A percentile compares a stretch with the other conserved stretches of the same genome.
Evolutionary conservation across 768 basidiomycete species (phyloP).

Genomic region (Termitomyces sp.): DNA sequence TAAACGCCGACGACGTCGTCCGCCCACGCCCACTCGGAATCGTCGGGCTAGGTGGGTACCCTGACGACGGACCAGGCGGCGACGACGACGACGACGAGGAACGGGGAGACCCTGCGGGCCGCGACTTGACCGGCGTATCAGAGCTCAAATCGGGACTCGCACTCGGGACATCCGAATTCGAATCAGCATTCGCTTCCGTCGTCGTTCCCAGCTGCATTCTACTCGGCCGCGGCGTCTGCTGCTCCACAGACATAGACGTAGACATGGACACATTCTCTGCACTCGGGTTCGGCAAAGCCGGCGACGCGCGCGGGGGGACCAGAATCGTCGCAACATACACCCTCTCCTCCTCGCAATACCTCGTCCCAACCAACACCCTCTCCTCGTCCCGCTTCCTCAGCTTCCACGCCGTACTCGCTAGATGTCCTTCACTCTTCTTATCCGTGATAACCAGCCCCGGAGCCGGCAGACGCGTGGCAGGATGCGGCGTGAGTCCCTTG

Average conservation of each 20-base stretch:
- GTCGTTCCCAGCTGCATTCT: slow-evolving; percentile 22
- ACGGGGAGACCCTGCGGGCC: not conserved
- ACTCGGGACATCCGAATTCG: not conserved
- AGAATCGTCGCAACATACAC: slow-evolving; percentile 48
- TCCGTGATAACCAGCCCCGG: slow-evolving; percentile 54
- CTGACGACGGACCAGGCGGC: slow-evolving; percentile 17
- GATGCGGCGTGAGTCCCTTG: slow-evolving; percentile 58
- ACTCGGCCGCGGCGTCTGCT: slow-evolving; percentile 37
- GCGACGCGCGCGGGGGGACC: slow-evolving; percentile 29
- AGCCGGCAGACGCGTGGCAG: slow-evolving; percentile 64
- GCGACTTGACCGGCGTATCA: not conserved
- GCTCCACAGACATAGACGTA: slow-evolving; percentile 17
- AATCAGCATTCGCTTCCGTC: not conserved
- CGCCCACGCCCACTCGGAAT: slow-evolving; percentile 24
- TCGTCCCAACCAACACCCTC: slow-evolving; percentile 50
- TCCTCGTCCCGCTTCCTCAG: slow-evolving; percentile 54
- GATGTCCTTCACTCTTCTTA: slow-evolving; percentile 41
- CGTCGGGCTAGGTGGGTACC: slow-evolving; percentile 14
- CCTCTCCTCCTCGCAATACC: slow-evolving; percentile 43
- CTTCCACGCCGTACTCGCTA: slow-evolving; percentile 48
- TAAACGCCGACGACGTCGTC: slow-evolving; percentile 54
- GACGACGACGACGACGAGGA: slow-evolving; percentile 13
- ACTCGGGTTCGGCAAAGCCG: slow-evolving; percentile 10
- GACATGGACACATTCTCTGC: not conserved
- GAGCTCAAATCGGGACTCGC: not conserved